Conservation (phyloP, 2,329 filamentous ascomycete genomes). For the Pezicula rhizophila region DNA sequence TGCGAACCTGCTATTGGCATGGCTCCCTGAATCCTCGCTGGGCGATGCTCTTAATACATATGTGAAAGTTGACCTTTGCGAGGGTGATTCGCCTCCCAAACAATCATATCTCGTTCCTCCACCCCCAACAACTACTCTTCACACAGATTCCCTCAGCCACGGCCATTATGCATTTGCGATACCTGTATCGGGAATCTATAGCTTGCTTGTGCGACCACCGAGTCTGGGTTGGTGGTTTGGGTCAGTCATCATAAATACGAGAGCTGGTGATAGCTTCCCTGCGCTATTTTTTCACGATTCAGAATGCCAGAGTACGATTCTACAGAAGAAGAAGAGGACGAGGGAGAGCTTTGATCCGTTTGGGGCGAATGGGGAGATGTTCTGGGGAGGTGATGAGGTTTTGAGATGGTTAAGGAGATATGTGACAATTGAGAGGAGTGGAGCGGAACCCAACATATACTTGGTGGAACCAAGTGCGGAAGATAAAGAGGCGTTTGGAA, state of each 20-base stretch:
- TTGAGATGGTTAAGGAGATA: conserved; percentile 85
- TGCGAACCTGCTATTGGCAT: conserved; percentile 79
- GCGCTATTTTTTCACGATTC: conserved; percentile 96
- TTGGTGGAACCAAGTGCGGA: conserved; percentile 81
- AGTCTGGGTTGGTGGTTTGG: conserved; percentile 99
- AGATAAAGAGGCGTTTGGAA: conserved; percentile 70
- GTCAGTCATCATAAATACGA: conserved; percentile 86
- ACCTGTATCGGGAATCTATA: conserved; percentile 85
- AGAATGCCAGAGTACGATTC: conserved; percentile 91
- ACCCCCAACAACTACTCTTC: conserved; percentile 76
- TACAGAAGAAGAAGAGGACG: conserved; percentile 83
- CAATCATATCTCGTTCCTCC: conserved; percentile 89
- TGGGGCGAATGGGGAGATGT: conserved; percentile 76
- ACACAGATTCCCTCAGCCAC: conserved; percentile 57
- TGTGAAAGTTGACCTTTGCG: conserved; percentile 88
- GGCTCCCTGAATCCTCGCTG: conserved; percentile 84
- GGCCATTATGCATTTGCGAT: conserved; percentile 89
- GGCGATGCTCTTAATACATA: conserved; percentile 85
- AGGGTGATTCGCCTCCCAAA: conserved; percentile 71
- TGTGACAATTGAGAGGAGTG: conserved; percentile 74
- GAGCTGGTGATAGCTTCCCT: conserved; percentile 86
- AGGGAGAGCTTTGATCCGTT: conserved; percentile 88
- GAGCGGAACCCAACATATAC: conserved; percentile 84
- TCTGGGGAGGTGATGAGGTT: conserved; percentile 97
- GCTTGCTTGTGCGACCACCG: conserved; percentile 80